Evolutionary conservation across 2,329 filamentous ascomycete genomes (phyloP), one percentile per base, ranked within the genome.

Genomic region (Exophiala sideris): DNA sequence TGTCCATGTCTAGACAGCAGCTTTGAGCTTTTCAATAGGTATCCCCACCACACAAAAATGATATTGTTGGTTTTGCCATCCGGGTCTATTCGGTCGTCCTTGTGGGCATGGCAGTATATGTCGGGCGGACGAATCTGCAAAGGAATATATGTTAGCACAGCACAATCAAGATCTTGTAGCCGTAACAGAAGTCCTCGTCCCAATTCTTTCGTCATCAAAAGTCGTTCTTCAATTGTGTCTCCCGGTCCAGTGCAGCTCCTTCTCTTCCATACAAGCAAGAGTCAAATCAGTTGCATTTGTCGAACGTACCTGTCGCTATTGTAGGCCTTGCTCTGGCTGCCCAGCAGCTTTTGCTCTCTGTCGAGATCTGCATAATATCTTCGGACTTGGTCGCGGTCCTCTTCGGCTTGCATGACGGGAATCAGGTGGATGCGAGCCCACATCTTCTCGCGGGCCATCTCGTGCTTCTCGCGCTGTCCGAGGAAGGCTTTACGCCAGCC

Each of bases 391-490:
- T 99, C 94, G 58, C 94, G 87, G 77, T 99, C 94, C 73, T 96
- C 91, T 71, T 99, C 94, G 52, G 94, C 94, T 72, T 97, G 92
- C 61, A 99, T 84, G 60, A 96, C 77, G 54, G 94, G 94, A 68
- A 92, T 94, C 61, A 99, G 81, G 76, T 97, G 85, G 75, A 99
- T 95, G 70, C 94, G 87, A 58, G 89, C 84, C 94, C 94, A 99
- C 84, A 96, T 94, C 80, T 97, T 99, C 71, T 99, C 94, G 66
- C 94, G 89, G 60, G 86, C 89, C 64, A 96, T 86, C 75, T 99
- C 94, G 69, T 91, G 92, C 72, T 90, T 87, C 76, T 99, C 94
- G 65, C 90, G 82, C 64, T 92, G 87, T 54, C 91, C 92, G 70
- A 86, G 77, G 63, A 89, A 86, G 57, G 90, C 76, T 74, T 87